phyloP scores from a whole-genome alignment of 768 basidiomycete species.

The Naganishia randhawae region DNA sequence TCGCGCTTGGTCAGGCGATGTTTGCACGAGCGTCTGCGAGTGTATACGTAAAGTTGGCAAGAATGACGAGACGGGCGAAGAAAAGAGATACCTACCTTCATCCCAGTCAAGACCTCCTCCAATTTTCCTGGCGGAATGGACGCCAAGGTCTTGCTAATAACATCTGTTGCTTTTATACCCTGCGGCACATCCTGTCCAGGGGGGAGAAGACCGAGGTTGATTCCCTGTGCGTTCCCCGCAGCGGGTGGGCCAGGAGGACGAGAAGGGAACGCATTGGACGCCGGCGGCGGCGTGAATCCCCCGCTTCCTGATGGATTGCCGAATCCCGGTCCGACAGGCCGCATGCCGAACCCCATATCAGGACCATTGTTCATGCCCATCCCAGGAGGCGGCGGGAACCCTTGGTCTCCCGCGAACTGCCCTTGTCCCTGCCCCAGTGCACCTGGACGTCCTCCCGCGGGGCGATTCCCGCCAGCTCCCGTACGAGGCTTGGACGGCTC shows the following conservation, averaged over 20 bases:
- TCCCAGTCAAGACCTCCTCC: constrained; percentile 91
- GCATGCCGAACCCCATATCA: constrained; percentile 46
- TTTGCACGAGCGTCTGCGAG: constrained; percentile 79
- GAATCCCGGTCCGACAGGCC: not conserved
- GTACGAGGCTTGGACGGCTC: constrained; percentile 37
- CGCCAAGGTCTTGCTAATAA: constrained; percentile 79
- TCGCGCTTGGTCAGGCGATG: constrained; percentile 83
- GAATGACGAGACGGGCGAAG: not conserved
- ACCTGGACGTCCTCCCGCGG: constrained; percentile 4
- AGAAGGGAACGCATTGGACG: not conserved
- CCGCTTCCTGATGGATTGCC: constrained; percentile 26
- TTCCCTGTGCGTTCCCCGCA: not conserved
- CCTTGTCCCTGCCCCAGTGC: constrained; percentile 30
- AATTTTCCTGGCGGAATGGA: constrained; percentile 76
- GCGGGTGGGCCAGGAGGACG: constrained; percentile 19
- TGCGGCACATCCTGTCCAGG: constrained; percentile 69
- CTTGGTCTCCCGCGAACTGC: constrained; percentile 30
- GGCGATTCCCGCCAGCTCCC: constrained; percentile 22
- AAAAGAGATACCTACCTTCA: constrained; percentile 70
- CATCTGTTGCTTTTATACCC: constrained; percentile 70
- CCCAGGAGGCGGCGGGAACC: constrained; percentile 18
- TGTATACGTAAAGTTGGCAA: too few relatives aligned
- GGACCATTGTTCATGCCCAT: constrained; percentile 61
- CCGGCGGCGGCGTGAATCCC: constrained; percentile 14
- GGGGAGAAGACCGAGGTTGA: constrained; percentile 62